Percentiles rank a stretch among this genome's conserved stretches.
Evolutionary conservation across 2,329 filamentous ascomycete genomes (phyloP).

Genomic region (Metarhizium album): DNA sequence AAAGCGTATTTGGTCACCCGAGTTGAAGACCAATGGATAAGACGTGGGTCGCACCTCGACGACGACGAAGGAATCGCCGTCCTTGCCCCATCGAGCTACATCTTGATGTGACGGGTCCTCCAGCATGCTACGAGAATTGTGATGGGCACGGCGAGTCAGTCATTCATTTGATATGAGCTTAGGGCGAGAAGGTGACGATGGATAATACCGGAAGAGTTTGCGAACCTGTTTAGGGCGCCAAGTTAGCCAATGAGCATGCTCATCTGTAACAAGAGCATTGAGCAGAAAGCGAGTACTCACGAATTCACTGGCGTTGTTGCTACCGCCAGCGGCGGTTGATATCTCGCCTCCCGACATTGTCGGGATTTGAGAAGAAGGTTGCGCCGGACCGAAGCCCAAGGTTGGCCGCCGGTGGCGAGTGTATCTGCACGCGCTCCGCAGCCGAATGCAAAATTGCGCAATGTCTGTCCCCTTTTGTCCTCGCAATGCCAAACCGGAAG

Average conservation of each 20-base stretch:
- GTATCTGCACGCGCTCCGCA: neutral
- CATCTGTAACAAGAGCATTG: neutral
- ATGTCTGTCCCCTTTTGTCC: neutral
- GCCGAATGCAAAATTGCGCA: neutral
- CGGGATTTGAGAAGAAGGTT: neutral
- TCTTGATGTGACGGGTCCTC: conserved; percentile 88
- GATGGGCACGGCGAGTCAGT: conserved; percentile 5
- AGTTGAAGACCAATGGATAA: neutral
- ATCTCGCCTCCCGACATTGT: conserved; percentile 25
- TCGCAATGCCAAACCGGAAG: neutral
- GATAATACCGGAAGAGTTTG: conserved; percentile 85
- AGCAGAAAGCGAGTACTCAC: conserved; percentile 43
- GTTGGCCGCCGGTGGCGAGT: neutral
- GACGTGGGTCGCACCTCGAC: conserved; percentile 59
- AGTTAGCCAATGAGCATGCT: neutral
- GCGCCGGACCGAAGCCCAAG: neutral
- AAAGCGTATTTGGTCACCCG: neutral
- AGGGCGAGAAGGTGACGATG: neutral
- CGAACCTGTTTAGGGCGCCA: conserved; percentile 55
- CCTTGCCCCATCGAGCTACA: conserved; percentile 91
- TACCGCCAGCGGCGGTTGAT: conserved; percentile 26
- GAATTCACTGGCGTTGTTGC: conserved; percentile 90
- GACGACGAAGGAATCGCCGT: conserved; percentile 93
- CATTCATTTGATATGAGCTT: neutral
- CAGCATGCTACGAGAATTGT: conserved; percentile 51